Conservation (phyloP, 2,329 filamentous ascomycete genomes). For the Endoconidiophora laricicola region DNA sequence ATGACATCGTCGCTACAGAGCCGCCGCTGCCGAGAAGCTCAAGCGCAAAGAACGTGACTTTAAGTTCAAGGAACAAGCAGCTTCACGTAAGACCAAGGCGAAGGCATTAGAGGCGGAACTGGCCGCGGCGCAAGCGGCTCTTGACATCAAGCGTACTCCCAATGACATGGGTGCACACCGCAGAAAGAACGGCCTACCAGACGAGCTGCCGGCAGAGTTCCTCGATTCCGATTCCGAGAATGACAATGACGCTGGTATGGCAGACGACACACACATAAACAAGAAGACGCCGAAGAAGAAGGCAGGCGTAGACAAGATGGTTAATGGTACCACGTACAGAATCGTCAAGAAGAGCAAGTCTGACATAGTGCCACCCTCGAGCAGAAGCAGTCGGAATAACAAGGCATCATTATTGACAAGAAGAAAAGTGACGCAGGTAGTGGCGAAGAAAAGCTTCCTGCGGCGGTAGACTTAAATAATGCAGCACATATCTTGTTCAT, state of each 20-base stretch:
- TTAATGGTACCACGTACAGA: slow-evolving; percentile 39
- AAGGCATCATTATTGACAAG: slow-evolving; percentile 24
- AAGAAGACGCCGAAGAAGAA: slow-evolving; percentile 14
- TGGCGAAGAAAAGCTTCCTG: slow-evolving; percentile 29
- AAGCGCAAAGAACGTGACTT: slow-evolving; percentile 39
- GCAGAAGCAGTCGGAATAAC: slow-evolving; percentile 19
- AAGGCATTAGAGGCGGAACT: slow-evolving; percentile 14
- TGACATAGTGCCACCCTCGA: slow-evolving; percentile 27
- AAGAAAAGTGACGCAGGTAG: slow-evolving; percentile 24
- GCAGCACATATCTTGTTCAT: not conserved
- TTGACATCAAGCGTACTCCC: slow-evolving; percentile 10
- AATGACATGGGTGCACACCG: not conserved
- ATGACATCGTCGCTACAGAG: slow-evolving; percentile 20
- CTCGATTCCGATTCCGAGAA: slow-evolving; percentile 34
- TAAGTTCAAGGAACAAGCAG: slow-evolving; percentile 38
- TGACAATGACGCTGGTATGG: slow-evolving; percentile 15
- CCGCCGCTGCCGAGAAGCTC: slow-evolving; percentile 33
- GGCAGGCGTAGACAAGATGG: slow-evolving; percentile 28
- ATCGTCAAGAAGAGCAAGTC: slow-evolving; percentile 29
- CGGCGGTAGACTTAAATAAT: slow-evolving; percentile 9
- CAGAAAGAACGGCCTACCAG: slow-evolving; percentile 20
- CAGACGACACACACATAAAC: slow-evolving; percentile 13
- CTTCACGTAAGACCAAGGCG: slow-evolving; percentile 27
- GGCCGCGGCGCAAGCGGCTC: slow-evolving; percentile 13
- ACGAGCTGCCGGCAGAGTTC: slow-evolving; percentile 35